Conservation (phyloP, 495 filamentous ascomycete genomes). For the Xylaria bambusicola region DNA sequence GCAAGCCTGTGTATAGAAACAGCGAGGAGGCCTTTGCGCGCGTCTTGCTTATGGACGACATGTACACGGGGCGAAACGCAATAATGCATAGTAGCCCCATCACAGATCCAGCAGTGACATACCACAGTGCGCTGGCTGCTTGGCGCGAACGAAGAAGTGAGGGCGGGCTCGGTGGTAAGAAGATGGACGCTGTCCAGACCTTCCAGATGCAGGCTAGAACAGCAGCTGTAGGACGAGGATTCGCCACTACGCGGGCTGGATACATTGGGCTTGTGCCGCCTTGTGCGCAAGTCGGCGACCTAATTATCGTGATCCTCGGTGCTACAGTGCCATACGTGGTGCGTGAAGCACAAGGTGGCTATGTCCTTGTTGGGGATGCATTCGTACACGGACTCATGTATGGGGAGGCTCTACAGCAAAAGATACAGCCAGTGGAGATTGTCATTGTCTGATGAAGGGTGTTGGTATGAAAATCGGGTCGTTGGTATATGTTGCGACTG, state of each 20-base stretch:
- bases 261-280: background rate
- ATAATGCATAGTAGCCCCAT: background rate
- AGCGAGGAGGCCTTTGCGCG: background rate
- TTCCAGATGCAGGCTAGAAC: background rate
- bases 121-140: background rate
- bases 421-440: background rate
- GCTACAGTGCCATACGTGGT: background rate
- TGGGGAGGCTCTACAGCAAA: background rate
- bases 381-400: background rate
- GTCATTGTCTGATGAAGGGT: background rate
- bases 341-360: background rate
- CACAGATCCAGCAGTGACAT: background rate
- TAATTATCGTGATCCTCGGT: background rate
- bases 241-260: background rate
- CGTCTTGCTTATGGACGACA: background rate
- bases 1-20: background rate
- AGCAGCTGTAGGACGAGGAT: background rate
- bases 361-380: background rate
- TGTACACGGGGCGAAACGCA: background rate
- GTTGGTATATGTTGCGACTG: background rate
- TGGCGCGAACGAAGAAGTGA: background rate
- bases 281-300: background rate
- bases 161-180: background rate
- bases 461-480: background rate
- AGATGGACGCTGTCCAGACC: background rate